phyloP scores from a whole-genome alignment of 331 rosid species.

The Quercus tomentella region DNA sequence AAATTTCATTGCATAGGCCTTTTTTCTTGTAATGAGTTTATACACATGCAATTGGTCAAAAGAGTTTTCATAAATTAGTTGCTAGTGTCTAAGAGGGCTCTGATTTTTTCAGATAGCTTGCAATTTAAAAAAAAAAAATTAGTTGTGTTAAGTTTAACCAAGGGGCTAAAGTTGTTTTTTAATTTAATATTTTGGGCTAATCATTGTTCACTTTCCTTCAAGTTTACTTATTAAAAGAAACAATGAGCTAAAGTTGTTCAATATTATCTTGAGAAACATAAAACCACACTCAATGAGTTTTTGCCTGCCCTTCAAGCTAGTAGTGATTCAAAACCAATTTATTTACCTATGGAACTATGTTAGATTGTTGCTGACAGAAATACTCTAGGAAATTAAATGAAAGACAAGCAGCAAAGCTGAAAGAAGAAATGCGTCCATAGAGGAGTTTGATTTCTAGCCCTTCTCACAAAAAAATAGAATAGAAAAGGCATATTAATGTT shows the following conservation, averaged over 20 bases:
- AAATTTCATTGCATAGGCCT: too few relatives aligned
- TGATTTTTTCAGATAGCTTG: neutral
- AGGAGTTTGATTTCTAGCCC: too few relatives aligned
- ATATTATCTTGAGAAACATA: constrained; percentile 16
- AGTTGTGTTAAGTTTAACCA: too few relatives aligned
- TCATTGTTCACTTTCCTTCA: neutral
- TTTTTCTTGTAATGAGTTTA: neutral
- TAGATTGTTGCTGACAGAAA: constrained; percentile 38
- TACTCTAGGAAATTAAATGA: constrained; percentile 38
- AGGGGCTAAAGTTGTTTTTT: neutral
- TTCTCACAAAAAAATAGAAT: neutral
- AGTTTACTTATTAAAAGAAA: constrained; percentile 12
- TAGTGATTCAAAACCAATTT: constrained; percentile 28
- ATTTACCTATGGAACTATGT: constrained; percentile 54
- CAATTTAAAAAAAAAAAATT: too few relatives aligned
- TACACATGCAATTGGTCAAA: too few relatives aligned
- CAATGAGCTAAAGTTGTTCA: constrained; percentile 16
- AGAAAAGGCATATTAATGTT: neutral
- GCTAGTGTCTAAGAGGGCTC: too few relatives aligned
- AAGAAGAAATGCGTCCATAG: constrained; percentile 32
- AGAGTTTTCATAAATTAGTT: too few relatives aligned
- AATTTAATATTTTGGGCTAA: neutral
- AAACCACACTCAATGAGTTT: neutral
- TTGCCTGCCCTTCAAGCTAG: constrained; percentile 38
- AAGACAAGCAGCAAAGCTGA: constrained; percentile 24